Base-by-base conservation (phyloP, 176 grass and related monocot species). In the Alopecurus myosuroides region DNA sequence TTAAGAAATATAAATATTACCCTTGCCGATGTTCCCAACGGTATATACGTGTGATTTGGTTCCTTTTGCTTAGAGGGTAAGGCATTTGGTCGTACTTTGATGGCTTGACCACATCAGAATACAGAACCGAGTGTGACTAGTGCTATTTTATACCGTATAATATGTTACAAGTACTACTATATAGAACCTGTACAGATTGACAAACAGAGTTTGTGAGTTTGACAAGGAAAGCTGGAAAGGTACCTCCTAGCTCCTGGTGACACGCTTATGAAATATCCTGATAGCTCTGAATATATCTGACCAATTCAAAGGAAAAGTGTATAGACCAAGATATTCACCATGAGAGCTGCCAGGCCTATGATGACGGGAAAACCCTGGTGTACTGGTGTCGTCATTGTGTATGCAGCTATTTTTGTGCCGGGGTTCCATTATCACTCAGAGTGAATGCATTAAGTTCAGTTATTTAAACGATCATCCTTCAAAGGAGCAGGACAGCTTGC, bases 11-110 rank as follows among this genome's bases (percentile, higher is more conserved):
- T 10, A 73, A 74, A 29, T 73, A 74, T 9, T 74, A 28, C 42
- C 6, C 70, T 29, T 48, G 49, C 23, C n/a, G 70, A 73, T 46
- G 41, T 48, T 30, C 25, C 70, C 7, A 15, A 46, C 14, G 23
- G 69, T 45, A 44, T 72, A 45, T 40, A 1, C 25, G 10, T 19
- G 40, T 48, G 14, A 74, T 30, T 48, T 74, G 25, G 42, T 74
- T 30, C 29, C 70, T 48, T 72, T 74, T 74, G 42, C 70, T 49
- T 74, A 13, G 25, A 74, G 7, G 42, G 49, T 5, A 74, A 74
- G 42, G 26, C 70, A 74, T 74, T 74, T 74, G 42, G 70, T 31
- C 70, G 11, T 74, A 74, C 70, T 26, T 74, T 74, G 70, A 74
- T 74, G 42, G 23, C 70, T 74, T 74, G 70, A 49, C 70, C 70